These are phyloP conservation scores for Arabidopsis arenosa DNA, from an alignment of 345 rosid species.

Conservation along the genomic window DNA sequence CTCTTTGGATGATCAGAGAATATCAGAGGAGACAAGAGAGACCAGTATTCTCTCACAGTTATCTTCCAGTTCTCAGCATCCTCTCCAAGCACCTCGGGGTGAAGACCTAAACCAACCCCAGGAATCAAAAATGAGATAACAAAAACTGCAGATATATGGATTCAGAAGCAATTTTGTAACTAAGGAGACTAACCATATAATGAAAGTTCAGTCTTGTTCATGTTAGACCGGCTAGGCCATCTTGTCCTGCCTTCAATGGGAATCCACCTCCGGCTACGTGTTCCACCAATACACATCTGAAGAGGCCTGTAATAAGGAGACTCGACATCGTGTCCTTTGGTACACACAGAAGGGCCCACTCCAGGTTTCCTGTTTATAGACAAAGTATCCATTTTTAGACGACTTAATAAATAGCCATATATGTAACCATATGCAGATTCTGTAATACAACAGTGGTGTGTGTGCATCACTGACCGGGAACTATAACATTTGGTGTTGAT, in stretches of 20 bases:
- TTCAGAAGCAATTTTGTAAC: constrained; percentile 13
- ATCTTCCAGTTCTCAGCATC: constrained; percentile 66
- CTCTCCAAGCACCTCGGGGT: constrained; percentile 66
- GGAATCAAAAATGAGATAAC: neutral
- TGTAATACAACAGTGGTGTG: neutral
- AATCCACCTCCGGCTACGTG: constrained; percentile 81
- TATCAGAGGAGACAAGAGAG: constrained; percentile 91
- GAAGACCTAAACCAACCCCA: constrained; percentile 59
- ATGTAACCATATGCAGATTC: constrained; percentile 40
- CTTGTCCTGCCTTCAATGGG: constrained; percentile 75
- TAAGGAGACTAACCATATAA: constrained; percentile 64
- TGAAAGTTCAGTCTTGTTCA: constrained; percentile 79
- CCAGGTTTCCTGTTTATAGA: constrained; percentile 71
- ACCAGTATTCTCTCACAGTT: constrained; percentile 82
- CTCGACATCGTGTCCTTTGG: constrained; percentile 82
- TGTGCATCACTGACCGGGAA: constrained; percentile 62
- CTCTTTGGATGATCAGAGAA: constrained; percentile 99
- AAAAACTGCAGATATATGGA: constrained; percentile 2
- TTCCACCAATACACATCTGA: constrained; percentile 86
- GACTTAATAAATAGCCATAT: constrained; percentile 26
- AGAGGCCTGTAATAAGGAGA: constrained; percentile 90
- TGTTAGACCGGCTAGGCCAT: constrained; percentile 87
- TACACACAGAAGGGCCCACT: constrained; percentile 73
- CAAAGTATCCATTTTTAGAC: constrained; percentile 9
- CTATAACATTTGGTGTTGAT: constrained; percentile 70